These are phyloP conservation scores for Aphelidium insulamus DNA, from an alignment of 371 early-diverging fungal genomes.

Conservation along the genomic window DNA sequence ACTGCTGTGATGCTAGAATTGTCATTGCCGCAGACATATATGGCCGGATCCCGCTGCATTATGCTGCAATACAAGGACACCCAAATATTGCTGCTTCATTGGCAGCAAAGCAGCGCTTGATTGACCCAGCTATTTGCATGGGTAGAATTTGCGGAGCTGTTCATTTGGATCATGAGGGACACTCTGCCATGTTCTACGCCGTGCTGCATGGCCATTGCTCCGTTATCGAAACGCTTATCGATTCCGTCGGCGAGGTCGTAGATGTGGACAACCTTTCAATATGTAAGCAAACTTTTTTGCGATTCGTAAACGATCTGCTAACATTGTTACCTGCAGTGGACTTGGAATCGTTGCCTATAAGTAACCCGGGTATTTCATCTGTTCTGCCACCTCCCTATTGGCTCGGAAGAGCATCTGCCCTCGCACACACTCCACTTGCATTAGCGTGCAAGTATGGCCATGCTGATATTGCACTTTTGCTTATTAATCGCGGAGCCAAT, in stretches of 20 bases:
- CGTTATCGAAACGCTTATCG: conserved; percentile 23
- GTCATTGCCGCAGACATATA: conserved; percentile 24
- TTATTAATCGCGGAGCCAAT: conserved; percentile 26
- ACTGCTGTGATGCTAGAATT: background rate
- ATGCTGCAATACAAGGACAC: conserved; percentile 31
- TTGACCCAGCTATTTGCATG: conserved; percentile 5
- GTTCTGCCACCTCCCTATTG: no score
- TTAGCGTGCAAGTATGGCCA: conserved; percentile 31
- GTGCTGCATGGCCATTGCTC: conserved; percentile 30
- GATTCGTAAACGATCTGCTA: no score
- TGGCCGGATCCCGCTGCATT: conserved; percentile 41
- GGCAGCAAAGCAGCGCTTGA: no score
- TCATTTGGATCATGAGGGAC: conserved; percentile 42
- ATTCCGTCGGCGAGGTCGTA: conserved; percentile 21
- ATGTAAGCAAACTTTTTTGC: no score
- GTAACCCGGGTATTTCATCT: no score
- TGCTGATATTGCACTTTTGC: conserved; percentile 14
- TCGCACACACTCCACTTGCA: conserved; percentile 18
- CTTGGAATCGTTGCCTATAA: no score
- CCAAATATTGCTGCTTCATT: conserved; percentile 14
- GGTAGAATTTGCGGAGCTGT: conserved; percentile 13
- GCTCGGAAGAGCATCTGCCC: no score
- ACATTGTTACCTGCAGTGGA: no score
- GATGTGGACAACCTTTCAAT: no score
- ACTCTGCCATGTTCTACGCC: conserved; percentile 40